phyloP scores from a whole-genome alignment of 768 basidiomycete species.

The Amanita polypyramis region DNA sequence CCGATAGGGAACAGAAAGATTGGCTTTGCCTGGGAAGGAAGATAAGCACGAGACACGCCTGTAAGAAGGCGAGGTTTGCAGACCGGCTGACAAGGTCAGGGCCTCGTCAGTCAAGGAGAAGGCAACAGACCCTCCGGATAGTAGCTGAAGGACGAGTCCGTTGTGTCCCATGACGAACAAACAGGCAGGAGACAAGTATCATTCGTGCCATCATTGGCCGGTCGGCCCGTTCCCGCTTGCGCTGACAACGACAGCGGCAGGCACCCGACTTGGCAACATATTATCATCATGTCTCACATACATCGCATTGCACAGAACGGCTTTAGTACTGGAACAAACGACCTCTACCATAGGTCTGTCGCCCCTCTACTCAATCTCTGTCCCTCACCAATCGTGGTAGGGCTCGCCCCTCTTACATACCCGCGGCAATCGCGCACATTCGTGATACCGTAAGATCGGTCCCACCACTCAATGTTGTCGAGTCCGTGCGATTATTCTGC shows the following conservation, averaged over 20 bases:
- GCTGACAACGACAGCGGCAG: no score
- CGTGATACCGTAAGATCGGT: constrained; percentile 27
- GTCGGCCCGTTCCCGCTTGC: no score
- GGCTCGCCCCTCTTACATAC: constrained; percentile 76
- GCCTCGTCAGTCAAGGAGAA: constrained; percentile 10
- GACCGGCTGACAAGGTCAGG: constrained; percentile 13
- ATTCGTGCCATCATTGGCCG: no score
- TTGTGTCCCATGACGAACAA: constrained; percentile 4
- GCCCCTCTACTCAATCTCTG: neutral
- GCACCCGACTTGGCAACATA: no score
- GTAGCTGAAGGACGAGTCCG: constrained; percentile 10
- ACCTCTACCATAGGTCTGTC: constrained; percentile 61
- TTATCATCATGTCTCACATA: constrained; percentile 27
- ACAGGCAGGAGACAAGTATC: no score
- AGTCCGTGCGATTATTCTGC: constrained; percentile 34
- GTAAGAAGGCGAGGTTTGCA: neutral
- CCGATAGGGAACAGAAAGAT: constrained; percentile 19
- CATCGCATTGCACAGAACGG: constrained; percentile 63
- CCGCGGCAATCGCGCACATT: constrained; percentile 50
- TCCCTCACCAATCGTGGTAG: constrained; percentile 23
- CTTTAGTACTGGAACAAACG: constrained; percentile 75
- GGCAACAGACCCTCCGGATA: constrained; percentile 8
- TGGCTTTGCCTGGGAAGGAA: neutral
- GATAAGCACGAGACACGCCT: neutral
- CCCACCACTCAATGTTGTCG: constrained; percentile 49